phyloP scores from a whole-genome alignment of 148 eudicot species.

The Vaccinium vitisidaea region DNA sequence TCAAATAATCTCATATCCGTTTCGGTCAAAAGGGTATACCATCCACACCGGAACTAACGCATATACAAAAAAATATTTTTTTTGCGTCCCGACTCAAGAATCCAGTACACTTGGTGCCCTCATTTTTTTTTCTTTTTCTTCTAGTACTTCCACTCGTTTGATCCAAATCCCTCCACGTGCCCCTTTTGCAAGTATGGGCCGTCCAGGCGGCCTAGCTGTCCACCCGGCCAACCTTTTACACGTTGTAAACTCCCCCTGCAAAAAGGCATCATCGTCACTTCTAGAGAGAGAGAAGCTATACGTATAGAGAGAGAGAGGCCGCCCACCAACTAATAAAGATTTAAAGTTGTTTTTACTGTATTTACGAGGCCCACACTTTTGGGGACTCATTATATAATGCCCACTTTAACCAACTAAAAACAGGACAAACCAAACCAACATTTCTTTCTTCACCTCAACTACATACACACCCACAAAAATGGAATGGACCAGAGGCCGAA shows the following conservation, averaged over 20 bases:
- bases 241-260: not conserved
- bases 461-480: slow-evolving; percentile 10
- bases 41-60: too few species aligned
- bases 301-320: not conserved
- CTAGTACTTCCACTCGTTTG: not conserved
- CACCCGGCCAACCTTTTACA: not conserved
- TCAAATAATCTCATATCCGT: too few species aligned
- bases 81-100: too few species aligned
- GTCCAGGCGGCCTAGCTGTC: slow-evolving; percentile 9
- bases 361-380: not conserved
- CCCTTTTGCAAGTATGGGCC: slow-evolving; percentile 9
- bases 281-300: not conserved
- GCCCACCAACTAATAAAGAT: not conserved
- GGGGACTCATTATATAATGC: not conserved
- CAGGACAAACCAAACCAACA: not conserved
- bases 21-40: too few species aligned
- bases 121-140: not conserved
- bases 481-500: slow-evolving; percentile 42
- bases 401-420: slow-evolving; percentile 2
- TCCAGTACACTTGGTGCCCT: too few species aligned
- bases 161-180: slow-evolving; percentile 14
- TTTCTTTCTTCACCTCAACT: not conserved
- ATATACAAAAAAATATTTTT: too few species aligned
- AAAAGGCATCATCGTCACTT: slow-evolving; percentile 11
- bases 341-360: not conserved